Base-by-base conservation (phyloP, 2,329 filamentous ascomycete genomes). In the Ophiostoma quercus region DNA sequence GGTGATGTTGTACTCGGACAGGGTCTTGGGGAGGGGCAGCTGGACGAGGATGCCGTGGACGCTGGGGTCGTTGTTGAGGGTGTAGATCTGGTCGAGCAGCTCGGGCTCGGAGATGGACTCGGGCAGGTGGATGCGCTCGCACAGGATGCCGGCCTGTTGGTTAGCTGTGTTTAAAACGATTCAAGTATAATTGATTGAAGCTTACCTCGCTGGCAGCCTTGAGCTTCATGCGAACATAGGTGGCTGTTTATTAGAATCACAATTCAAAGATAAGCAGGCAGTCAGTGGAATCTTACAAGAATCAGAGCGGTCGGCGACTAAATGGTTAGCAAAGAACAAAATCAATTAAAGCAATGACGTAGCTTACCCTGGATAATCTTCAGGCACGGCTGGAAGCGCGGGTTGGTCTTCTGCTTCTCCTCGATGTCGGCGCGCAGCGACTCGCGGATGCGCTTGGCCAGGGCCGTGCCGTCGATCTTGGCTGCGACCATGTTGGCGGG, bases 221-320 rank as follows among this genome's bases (percentile, higher is more conserved):
- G 77, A 97, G 83, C 84, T 99, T 99, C 95, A 99, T 99, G 82
- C 94, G 94, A 81, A 99, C 94, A 91, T 99, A 99, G 68, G 94
- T 98, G 77, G 90, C 91, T 94, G 76, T 74, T 16, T 25, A 37
- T 66, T 29, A 66, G 19, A 43, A 22, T 66, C 37, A 25, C 11
- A 2, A 29, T 29, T 29, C 2, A 29, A n/a, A 22, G 60, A 32
- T 7, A 65, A 29, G 54, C 0, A 60, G 22, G 12, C 8, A 8
- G 19, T 62, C 12, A 25, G 16, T 9, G 66, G 16, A 19, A n/a
- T 81, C 89, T 78, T 85, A 96, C 92, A 90, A 51, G 94, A 97
- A 82, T 99, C 95, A 74, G 92, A 92, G 76, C 95, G 89, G 79
- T 94, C 91, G 78, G 94, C 95, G 75, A 99, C 95, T 95, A 29